phyloP scores from a whole-genome alignment of 2,329 filamentous ascomycete species.

The Aureobasidium sp. region DNA sequence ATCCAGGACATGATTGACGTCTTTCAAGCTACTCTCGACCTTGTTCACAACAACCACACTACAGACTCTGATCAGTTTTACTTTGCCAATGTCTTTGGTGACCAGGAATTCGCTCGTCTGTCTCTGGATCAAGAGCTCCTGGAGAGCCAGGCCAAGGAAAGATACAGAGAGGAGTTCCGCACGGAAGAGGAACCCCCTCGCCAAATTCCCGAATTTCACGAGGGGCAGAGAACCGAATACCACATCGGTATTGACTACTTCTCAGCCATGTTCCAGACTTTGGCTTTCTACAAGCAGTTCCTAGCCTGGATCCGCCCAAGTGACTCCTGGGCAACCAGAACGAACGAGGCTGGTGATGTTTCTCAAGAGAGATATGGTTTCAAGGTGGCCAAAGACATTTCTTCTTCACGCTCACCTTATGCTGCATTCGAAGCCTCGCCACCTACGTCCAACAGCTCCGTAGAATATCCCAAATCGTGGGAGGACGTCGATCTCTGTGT shows the following conservation, averaged over 20 bases:
- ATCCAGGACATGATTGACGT: conserved; percentile 29
- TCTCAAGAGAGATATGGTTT: conserved; percentile 20
- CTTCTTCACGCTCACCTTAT: conserved; percentile 22
- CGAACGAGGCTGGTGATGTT: background rate
- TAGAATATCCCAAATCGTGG: conserved; percentile 18
- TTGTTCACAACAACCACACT: conserved; percentile 29
- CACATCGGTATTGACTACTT: conserved; percentile 44
- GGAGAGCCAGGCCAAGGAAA: conserved; percentile 23
- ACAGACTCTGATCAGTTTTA: conserved; percentile 38
- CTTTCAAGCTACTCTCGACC: conserved; percentile 37
- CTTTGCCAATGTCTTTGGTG: conserved; percentile 47
- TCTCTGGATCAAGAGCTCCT: conserved; percentile 30
- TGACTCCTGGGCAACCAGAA: conserved; percentile 20
- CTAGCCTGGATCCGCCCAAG: conserved; percentile 32
- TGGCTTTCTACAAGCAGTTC: conserved; percentile 26
- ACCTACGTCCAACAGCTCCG: conserved; percentile 9
- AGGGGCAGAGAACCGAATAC: conserved; percentile 39
- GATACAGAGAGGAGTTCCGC: conserved; percentile 19
- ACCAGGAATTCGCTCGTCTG: conserved; percentile 47
- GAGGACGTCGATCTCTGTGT: conserved; percentile 22
- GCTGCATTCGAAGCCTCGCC: conserved; percentile 18
- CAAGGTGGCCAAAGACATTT: conserved; percentile 21
- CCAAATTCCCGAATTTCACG: conserved; percentile 27
- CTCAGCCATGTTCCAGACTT: conserved; percentile 40
- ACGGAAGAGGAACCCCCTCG: conserved; percentile 30